phyloP scores from a whole-genome alignment of 805 yeast genomes.

The Kluyveromyces dobzhanskii region DNA sequence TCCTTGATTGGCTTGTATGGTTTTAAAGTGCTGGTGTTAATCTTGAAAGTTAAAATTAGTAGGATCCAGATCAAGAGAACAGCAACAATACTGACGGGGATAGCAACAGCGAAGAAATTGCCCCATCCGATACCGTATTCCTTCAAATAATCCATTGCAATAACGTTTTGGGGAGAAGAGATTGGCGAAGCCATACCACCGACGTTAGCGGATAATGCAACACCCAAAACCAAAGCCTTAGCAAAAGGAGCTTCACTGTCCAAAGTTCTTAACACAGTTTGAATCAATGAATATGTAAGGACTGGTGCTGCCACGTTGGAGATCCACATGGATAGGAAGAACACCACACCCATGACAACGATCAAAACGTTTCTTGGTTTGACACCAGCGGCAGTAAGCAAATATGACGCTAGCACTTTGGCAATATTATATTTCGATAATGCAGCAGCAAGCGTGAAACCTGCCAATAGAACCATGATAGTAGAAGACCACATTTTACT shows the following conservation, averaged over 20 bases:
- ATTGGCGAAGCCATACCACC: constrained; percentile 98
- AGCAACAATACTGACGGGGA: constrained; percentile 66
- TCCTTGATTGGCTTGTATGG: constrained; percentile 48
- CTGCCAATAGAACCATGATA: constrained; percentile 81
- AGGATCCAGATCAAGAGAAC: constrained; percentile 64
- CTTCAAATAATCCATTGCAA: constrained; percentile 75
- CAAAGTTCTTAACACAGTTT: constrained; percentile 73
- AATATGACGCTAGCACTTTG: constrained; percentile 76
- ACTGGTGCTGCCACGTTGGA: constrained; percentile 97
- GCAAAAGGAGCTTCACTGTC: constrained; percentile 74
- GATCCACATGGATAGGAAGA: constrained; percentile 89
- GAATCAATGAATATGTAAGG: constrained; percentile 75
- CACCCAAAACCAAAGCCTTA: constrained; percentile 77
- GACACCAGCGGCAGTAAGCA: constrained; percentile 72
- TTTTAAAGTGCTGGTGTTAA: constrained; percentile 38
- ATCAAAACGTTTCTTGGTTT: constrained; percentile 70
- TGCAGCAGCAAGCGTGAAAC: constrained; percentile 90
- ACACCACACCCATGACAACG: constrained; percentile 75
- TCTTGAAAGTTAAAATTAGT: constrained; percentile 47
- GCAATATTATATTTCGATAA: constrained; percentile 85
- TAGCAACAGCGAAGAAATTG: constrained; percentile 82
- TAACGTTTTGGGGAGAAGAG: constrained; percentile 91
- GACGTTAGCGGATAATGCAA: constrained; percentile 83
- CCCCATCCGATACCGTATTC: constrained; percentile 70
- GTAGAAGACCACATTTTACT: constrained; percentile 92